Evolutionary conservation across 2,329 filamentous ascomycete genomes (phyloP).

Genomic region (Emergomyces orientalis): DNA sequence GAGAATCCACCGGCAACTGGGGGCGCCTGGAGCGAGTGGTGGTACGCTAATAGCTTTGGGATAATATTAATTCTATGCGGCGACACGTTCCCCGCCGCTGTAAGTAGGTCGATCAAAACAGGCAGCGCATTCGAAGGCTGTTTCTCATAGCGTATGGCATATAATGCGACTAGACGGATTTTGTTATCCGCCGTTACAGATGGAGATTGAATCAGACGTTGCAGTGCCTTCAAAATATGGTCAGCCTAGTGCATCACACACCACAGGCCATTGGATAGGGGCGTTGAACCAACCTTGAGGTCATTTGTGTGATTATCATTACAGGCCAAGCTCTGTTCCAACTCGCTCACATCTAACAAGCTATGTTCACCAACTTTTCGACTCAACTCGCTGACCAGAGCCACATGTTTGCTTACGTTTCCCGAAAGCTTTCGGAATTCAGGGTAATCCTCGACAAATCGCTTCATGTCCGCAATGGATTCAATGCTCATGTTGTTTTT

Average conservation of each 20-base stretch:
- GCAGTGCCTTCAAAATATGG: slow-evolving; percentile 53
- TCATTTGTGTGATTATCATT: slow-evolving; percentile 90
- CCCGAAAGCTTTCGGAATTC: slow-evolving; percentile 95
- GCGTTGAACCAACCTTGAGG: slow-evolving; percentile 58
- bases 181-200: slow-evolving; percentile 73
- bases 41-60: slow-evolving; percentile 72
- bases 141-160: slow-evolving; percentile 84
- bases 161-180: slow-evolving; percentile 82
- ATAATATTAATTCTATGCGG: slow-evolving; percentile 68
- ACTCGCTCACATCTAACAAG: slow-evolving; percentile 88
- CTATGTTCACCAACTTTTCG: slow-evolving; percentile 76
- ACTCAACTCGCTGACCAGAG: slow-evolving; percentile 86
- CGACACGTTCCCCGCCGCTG: slow-evolving; percentile 72
- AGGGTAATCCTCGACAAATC: slow-evolving; percentile 96
- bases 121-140: slow-evolving; percentile 74
- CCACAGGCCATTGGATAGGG: neutral
- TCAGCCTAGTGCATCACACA: neutral
- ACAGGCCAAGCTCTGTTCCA: slow-evolving; percentile 93
- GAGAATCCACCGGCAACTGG: slow-evolving; percentile 70
- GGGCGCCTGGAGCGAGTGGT: slow-evolving; percentile 72
- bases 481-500: slow-evolving; percentile 94
- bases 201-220: slow-evolving; percentile 74
- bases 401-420: slow-evolving; percentile 98
- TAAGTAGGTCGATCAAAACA: slow-evolving; percentile 76
- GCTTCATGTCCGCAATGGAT: slow-evolving; percentile 97